Evolutionary conservation across 257 asterid species (phyloP), one percentile per base, ranked within the genome.

Genomic region (Anisodus acutangulus): DNA sequence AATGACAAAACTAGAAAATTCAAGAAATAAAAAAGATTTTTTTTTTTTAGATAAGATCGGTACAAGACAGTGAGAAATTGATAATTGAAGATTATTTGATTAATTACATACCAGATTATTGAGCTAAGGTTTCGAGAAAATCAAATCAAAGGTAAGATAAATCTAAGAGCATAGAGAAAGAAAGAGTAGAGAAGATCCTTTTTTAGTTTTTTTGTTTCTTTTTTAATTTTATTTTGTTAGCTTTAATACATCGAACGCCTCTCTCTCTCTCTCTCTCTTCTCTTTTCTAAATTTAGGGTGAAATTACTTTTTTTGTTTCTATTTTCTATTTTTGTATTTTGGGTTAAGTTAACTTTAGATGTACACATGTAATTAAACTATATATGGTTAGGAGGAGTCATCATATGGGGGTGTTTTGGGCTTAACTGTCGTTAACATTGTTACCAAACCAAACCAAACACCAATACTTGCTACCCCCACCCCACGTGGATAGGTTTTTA

Each of bases 151-250:
- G 84, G 87, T 71, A 78, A 83, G 86, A 88, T 82, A 87, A 92
- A 93, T 91, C 93, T 85, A 83, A 84, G 89, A 91, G 91, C 94
- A 92, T 92, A 79, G 91, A 91, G 84, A 90, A 81, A 86, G 91
- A 88, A 84, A 87, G 90, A 91, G 89, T 87, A 86, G 86, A 86
- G 89, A 89, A 81, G 86, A 92, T 88, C 88, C 82, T 85, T 80
- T 89, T 85, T 60, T 83, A 54, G 78, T 66, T 79, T 82, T 45
- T 63, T 64, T 31, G 35, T 31, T 39, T 11, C 5, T 45, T 43
- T 62, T 31, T 60, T 63, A 79, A 87, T 54, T n/a, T 60, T 85
- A 85, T 86, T 86, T 86, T 82, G 84, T 80, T 45, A 78, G 83
- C 84, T 88, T 87, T 79, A 58, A 51, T 60, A 58, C 60, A 64